Base-by-base conservation (phyloP, 441 rosid species). In the Gossypium davidsonii region DNA sequence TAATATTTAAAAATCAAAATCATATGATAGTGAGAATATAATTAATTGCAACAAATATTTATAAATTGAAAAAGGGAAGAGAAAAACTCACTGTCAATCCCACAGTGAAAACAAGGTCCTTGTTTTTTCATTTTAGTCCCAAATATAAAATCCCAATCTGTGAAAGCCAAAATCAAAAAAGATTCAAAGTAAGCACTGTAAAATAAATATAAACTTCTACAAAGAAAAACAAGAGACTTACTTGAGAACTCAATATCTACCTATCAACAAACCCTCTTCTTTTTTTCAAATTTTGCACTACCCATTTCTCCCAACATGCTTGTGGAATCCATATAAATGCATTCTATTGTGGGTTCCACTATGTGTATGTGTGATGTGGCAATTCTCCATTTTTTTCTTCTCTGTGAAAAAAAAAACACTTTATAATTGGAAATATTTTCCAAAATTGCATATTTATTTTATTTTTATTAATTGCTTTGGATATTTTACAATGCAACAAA, bases 31-130 rank as follows among this genome's bases (percentile, higher is more conserved):
- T 61, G 48, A 9, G 28, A 31, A 6, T 15, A 8, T 1, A n/a
- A 39, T 10, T 42, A 42, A 42, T 18, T 10, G 17, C 53, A n/a
- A 42, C 69, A 46, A 28, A 28, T 28, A 3, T 28, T 28, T 28
- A 18, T 8, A 20, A 3, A 55, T 1, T 10, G 12, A 4, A 18
- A 20, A 55, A 55, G 31, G 31, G 31, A 0, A 0, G 21, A 55
- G 31, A 20, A 4, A 63, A 26, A 37, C 80, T 77, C 58, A 77
- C 80, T 73, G 0, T 68, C 74, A 73, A 14, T n/a, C 25, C 80
- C 80, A 61, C 77, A 73, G 39, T 73, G 80, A n/a, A 17, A 28
- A 44, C 80, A 77, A 52, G 80, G 80, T 23, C 80, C 80, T 39
- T 25, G 26, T 14, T 73, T 77, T 20, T 57, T 39, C 76, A 73